A percentile compares a stretch with the other conserved stretches of the same genome.
Evolutionary conservation across 768 basidiomycete genomes (phyloP).

Genomic region (Trametes cubensis): DNA sequence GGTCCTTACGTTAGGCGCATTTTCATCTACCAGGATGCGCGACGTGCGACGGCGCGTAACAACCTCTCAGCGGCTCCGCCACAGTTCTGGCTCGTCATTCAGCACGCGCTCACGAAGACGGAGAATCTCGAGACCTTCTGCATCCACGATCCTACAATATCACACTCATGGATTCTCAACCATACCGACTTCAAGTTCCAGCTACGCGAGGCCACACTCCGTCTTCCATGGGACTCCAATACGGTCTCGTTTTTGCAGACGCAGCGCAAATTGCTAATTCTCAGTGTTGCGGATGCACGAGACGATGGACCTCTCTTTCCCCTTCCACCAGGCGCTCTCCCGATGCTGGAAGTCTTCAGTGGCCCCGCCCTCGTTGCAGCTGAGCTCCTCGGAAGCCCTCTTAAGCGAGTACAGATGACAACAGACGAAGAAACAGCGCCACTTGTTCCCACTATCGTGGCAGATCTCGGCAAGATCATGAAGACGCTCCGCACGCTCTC

Average conservation of each 20-base stretch:
- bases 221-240: slow-evolving; percentile 51
- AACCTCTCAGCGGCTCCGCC: slow-evolving; percentile 27
- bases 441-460: slow-evolving; percentile 35
- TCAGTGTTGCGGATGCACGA: slow-evolving; percentile 36
- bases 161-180: slow-evolving; percentile 51
- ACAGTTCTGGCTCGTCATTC: slow-evolving; percentile 49
- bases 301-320: slow-evolving; percentile 21
- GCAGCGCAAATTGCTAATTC: slow-evolving; percentile 45
- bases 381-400: slow-evolving; percentile 43
- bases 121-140: slow-evolving; percentile 47
- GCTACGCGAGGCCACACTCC: slow-evolving; percentile 51
- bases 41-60: slow-evolving; percentile 29
- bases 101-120: slow-evolving; percentile 47
- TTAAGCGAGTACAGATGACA: slow-evolving; percentile 52
- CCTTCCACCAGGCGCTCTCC: slow-evolving; percentile 34
- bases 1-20: slow-evolving; percentile 48
- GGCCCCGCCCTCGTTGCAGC: slow-evolving; percentile 46
- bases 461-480: slow-evolving; percentile 35
- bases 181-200: slow-evolving; percentile 45
- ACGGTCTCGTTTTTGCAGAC: slow-evolving; percentile 51
- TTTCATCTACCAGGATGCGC: slow-evolving; percentile 41
- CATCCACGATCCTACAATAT: slow-evolving; percentile 43
- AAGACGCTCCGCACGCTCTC: slow-evolving; percentile 40
- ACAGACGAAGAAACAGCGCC: slow-evolving; percentile 41
- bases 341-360: slow-evolving; percentile 47